Evolutionary conservation across 176 grass and related monocot species (phyloP), one percentile per base, ranked within the genome.

Genomic region (Musa itinerans): DNA sequence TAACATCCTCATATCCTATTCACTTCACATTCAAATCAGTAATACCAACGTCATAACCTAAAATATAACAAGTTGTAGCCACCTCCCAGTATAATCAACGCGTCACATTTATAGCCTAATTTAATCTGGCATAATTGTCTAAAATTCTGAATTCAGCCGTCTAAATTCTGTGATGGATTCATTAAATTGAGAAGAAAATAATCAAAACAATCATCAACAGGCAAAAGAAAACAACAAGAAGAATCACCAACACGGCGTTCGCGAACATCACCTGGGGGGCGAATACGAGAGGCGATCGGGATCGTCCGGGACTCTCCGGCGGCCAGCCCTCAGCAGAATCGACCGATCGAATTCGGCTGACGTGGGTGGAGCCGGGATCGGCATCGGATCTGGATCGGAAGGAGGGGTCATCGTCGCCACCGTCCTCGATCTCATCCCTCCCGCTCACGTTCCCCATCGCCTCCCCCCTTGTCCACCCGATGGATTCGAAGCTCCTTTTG

Each of bases 391-490:
- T 75, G 58, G 82, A 85, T 71, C 78, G 61, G 82, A 78, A 79
- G 59, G 77, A 90, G 23, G 78, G 87, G 65, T 91, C 81, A 21
- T 83, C 84, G 9, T 65, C 55, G 12, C 69, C 88, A 10, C 70
- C 86, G 49, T 87, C 81, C 43, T 81, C 81, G 75, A 84, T 74
- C 77, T 92, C 90, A 63, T 98, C 87, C 81, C 84, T 88, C 50
- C 82, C 95, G 81, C 83, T 93, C 20, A 81, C 84, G 90, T 98
- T 98, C 64, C 95, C 95, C 95, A 98, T 98, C 82, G 11, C 64
- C 64, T 24, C 22, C 25, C 2, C 2, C 23, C 10, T 34, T 22
- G 10, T 19, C 13, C 65, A 11, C 6, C 26, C 26, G 23, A 34
- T 2, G 4, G 14, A 67, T 67, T 67, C 23, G 25, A 16, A 68